phyloP scores from a whole-genome alignment of 345 rosid genomes.

The Raphanus raphanistrum region DNA sequence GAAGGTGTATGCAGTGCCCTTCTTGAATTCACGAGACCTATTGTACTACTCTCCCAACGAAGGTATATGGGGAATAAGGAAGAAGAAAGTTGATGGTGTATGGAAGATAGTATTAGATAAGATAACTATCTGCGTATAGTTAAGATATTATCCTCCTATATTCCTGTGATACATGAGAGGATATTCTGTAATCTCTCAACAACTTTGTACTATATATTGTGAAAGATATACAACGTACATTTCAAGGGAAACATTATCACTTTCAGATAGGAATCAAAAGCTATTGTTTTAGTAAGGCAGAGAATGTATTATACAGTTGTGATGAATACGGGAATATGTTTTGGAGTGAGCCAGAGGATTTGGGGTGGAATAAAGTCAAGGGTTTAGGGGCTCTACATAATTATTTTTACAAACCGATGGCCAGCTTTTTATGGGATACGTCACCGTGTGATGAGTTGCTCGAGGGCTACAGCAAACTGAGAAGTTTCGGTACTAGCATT shows the following conservation, averaged over 20 bases:
- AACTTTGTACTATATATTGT: too few species aligned
- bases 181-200: too few species aligned
- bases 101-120: too few species aligned
- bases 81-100: neutral
- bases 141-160: too few species aligned
- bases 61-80: neutral
- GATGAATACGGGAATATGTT: constrained; percentile 60
- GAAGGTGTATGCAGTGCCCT: neutral
- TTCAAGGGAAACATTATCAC: too few species aligned
- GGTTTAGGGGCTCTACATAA: constrained; percentile 50
- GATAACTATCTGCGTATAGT: too few species aligned
- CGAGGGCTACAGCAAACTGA: neutral
- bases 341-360: constrained; percentile 48
- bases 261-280: neutral
- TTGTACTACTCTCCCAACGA: neutral
- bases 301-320: neutral
- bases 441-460: neutral
- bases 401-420: neutral
- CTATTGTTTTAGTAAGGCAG: neutral
- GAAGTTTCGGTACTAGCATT: neutral
- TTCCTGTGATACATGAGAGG: too few species aligned
- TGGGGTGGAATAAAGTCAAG: constrained; percentile 54
- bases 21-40: neutral
- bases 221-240: too few species aligned
- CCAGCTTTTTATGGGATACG: neutral